Evolutionary conservation across 805 yeast genomes (phyloP), one percentile per base, ranked within the genome.

Genomic region (Lipomyces orientalis): DNA sequence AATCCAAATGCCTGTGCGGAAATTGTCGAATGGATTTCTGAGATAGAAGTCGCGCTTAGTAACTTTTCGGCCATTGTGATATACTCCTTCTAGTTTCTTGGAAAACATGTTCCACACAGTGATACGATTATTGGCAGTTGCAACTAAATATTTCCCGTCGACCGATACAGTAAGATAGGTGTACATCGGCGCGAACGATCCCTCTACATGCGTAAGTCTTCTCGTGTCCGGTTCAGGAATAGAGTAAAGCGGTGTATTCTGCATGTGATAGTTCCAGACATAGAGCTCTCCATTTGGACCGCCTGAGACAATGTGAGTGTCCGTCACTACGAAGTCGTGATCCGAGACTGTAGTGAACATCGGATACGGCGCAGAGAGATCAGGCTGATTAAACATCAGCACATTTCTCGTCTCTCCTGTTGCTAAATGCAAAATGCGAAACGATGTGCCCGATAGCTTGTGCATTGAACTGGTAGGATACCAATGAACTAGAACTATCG

Each of bases 391-490:
- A 35, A 64, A 64, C 39, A 7, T 33, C 22, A 64, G 35, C 16
- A 54, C 34, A n/a, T 54, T 63, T 22, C 14, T 43, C 14, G 67
- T 63, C 25, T 49, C 58, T 8, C 68, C 67, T 9, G 61, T 64
- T 8, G n/a, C 51, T 12, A 63, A 55, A 55, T 60, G 34, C 19
- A 64, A 39, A 54, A 64, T 62, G 29, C 67, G 62, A 35, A 64
- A 64, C 9, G 67, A 64, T 6, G 67, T 64, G 8, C 58, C 64
- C 10, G 67, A 62, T 16, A 64, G 65, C 57, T 55, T 64, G 39
- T 64, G 66, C 67, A 64, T 62, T n/a, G 67, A 60, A 10, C 60
- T 51, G 2, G 68, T 54, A 16, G 68, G 67, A 62, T 64, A 64
- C 67, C 67, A 64, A 55, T 61, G 66, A 7, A 64, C 67, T 16